Evolutionary conservation across 2,329 filamentous ascomycete species (phyloP), one percentile per base, ranked within the genome.

Genomic region (Aspergillus aculeatinus): DNA sequence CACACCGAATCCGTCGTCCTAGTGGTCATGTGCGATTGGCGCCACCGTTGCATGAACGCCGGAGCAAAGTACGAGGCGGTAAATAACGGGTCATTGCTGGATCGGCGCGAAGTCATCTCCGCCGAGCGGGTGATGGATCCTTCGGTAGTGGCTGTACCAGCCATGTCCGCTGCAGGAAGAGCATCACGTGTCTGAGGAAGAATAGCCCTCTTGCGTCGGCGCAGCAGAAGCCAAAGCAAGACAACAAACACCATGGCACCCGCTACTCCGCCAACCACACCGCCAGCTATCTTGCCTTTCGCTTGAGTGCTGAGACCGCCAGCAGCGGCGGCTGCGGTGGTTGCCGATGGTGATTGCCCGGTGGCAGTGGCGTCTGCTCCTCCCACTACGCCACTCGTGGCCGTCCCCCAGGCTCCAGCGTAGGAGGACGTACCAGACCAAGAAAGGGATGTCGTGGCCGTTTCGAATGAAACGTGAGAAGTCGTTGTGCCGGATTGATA

Each of bases 191-290:
- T 58, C 47, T 51, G 67, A 16, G 61, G 66, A 7, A 61, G 62
- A 29, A 68, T 54, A 14, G 60, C 75, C 63, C 81, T 80, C 69
- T 83, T 84, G 67, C 83, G 81, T 60, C 80, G 77, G 51, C 85
- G 54, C 57, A 86, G 72, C 25, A 69, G 55, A 23, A 72, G 50
- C 56, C 49, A 68, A 9, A 73, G 58, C 4, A 74, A 58, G 39
- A 70, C 58, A 5, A 73, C 48, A 33, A 86, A 71, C 55, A 87
- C 70, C 33, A 83, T 73, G 12, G 84, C 81, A 35, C 85, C 86
- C 35, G 85, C 84, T 53, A 87, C 79, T 50, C 85, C 85, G 16
- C 86, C 86, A 27, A 88, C 79, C n/a, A 88, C 83, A 51, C 85
- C 85, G 7, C 86, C 86, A 21, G 87, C 84, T 3, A 88, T 81